Evolutionary conservation across 495 filamentous ascomycete species (phyloP).

Genomic region (Daldinia vernicosa): DNA sequence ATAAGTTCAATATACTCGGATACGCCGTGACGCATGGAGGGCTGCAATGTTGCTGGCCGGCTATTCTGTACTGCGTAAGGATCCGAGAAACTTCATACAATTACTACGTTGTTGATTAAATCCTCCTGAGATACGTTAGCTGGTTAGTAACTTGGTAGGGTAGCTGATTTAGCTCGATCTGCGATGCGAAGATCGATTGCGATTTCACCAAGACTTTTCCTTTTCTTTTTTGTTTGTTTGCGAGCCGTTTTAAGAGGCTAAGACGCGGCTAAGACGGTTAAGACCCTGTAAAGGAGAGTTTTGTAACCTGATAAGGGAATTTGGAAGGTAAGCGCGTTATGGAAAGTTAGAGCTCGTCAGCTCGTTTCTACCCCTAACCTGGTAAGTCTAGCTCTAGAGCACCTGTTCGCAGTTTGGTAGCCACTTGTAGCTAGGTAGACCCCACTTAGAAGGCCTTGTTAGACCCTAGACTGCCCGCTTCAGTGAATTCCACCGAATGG

Average conservation of each 20-base stretch:
- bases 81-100: background rate
- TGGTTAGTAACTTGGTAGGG: background rate
- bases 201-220: background rate
- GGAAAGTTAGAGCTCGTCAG: slow-evolving; percentile 18
- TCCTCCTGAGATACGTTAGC: background rate
- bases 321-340: background rate
- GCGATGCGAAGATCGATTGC: background rate
- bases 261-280: background rate
- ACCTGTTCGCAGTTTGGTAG: slow-evolving; percentile 27
- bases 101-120: background rate
- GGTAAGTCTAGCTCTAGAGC: slow-evolving; percentile 9
- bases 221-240: background rate
- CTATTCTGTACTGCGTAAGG: slow-evolving; percentile 9
- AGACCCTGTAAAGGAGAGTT: slow-evolving; percentile 12
- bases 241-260: background rate
- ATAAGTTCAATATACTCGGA: slow-evolving; percentile 29
- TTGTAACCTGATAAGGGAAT: slow-evolving; percentile 18
- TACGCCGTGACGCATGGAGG: slow-evolving; percentile 18
- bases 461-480: slow-evolving; percentile 25
- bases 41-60: slow-evolving; percentile 11
- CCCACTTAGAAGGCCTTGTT: slow-evolving; percentile 26
- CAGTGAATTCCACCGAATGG: background rate
- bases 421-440: slow-evolving; percentile 29
- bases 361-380: slow-evolving; percentile 25
- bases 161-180: background rate